These are phyloP conservation scores for Hippophae rhamnoides DNA, from an alignment of 306 rosid species.

Conservation along the genomic window DNA sequence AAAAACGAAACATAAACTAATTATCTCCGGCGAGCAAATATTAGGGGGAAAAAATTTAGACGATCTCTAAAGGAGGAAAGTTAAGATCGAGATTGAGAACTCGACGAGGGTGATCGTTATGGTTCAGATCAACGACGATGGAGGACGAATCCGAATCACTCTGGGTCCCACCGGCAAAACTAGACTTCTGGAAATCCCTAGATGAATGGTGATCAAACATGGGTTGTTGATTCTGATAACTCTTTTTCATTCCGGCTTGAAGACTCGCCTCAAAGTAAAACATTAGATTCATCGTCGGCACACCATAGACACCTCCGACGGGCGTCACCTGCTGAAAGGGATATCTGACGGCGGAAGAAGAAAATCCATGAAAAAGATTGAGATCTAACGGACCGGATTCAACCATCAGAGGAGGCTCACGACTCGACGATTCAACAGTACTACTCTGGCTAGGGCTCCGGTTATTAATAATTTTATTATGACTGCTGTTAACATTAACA, in stretches of 20 bases:
- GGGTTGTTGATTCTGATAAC: conserved; percentile 12
- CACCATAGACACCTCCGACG: conserved; percentile 11
- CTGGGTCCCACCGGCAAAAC: conserved; percentile 16
- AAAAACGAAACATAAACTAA: background rate
- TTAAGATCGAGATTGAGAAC: conserved; percentile 31
- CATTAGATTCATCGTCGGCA: conserved; percentile 29
- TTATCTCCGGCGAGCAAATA: conserved; percentile 13
- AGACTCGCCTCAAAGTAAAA: conserved; percentile 37
- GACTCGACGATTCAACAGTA: conserved; percentile 88
- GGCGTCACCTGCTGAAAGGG: conserved; percentile 42
- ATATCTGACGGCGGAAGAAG: conserved; percentile 26
- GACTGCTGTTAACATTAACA: no score
- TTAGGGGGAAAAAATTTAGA: conserved; percentile 5
- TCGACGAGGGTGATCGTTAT: conserved; percentile 19
- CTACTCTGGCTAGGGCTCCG: conserved; percentile 92
- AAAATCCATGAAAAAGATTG: conserved; percentile 29
- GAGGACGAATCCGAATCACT: conserved; percentile 46
- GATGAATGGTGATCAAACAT: conserved; percentile 19
- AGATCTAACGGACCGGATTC: conserved; percentile 71
- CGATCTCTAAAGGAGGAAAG: conserved; percentile 30
- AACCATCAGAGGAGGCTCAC: conserved; percentile 42
- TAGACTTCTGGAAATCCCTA: conserved; percentile 17
- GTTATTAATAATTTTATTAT: background rate
- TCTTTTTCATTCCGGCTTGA: conserved; percentile 34
- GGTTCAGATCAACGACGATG: conserved; percentile 25